Conservation (phyloP, 2,329 filamentous ascomycete genomes). For the Neofusicoccum cordaticola region DNA sequence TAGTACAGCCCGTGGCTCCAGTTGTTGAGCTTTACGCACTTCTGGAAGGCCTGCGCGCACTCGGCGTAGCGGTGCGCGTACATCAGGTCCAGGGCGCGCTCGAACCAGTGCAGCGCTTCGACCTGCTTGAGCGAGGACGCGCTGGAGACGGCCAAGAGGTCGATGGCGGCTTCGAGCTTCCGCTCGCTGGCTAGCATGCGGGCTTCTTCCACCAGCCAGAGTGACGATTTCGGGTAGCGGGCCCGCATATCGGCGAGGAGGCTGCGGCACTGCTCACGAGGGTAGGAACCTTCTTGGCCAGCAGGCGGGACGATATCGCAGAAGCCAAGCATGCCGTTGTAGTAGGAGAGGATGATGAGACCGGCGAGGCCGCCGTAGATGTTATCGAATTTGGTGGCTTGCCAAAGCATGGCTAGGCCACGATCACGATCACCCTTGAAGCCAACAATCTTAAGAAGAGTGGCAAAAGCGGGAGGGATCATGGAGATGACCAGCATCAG, state of each 20-base stretch:
- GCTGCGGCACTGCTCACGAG: conserved; percentile 62
- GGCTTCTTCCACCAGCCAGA: conserved; percentile 89
- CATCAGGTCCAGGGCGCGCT: conserved; percentile 75
- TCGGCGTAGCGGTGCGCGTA: conserved; percentile 73
- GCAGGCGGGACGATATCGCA: conserved; percentile 79
- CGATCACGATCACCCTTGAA: conserved; percentile 84
- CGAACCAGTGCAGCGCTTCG: conserved; percentile 79
- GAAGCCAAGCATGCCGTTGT: conserved; percentile 81
- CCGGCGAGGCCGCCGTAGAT: conserved; percentile 90
- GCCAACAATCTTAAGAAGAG: conserved; percentile 80
- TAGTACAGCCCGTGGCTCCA: conserved; percentile 91
- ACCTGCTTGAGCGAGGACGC: conserved; percentile 75
- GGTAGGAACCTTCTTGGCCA: conserved; percentile 59
- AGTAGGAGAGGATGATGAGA: conserved; percentile 77
- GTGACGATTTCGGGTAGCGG: conserved; percentile 71
- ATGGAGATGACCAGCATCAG: conserved; percentile 85
- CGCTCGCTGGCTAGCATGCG: conserved; percentile 68
- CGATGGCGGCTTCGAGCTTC: conserved; percentile 65
- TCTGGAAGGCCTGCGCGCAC: conserved; percentile 71
- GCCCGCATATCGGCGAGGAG: conserved; percentile 71
- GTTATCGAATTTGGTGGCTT: conserved; percentile 79
- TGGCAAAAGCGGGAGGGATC: conserved; percentile 86
- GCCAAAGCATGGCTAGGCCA: conserved; percentile 85
- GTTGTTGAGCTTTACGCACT: conserved; percentile 76
- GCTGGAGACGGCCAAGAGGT: conserved; percentile 58